A percentile compares a stretch with the other conserved stretches of the same genome.
Evolutionary conservation across 2,329 filamentous ascomycete genomes (phyloP).

Genomic region (Fusarium nelsonii): DNA sequence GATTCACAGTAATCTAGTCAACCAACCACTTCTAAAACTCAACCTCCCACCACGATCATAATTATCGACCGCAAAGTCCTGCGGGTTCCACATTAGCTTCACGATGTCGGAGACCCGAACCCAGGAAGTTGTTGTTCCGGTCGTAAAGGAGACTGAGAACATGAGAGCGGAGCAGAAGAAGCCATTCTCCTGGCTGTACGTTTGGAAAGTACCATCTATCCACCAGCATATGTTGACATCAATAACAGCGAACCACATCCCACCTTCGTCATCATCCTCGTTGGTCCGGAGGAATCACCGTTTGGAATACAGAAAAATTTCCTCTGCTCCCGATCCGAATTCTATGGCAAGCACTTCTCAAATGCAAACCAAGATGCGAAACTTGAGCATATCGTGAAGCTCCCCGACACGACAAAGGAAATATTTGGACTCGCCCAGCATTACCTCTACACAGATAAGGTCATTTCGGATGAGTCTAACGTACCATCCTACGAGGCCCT

Average conservation of each 20-base stretch:
- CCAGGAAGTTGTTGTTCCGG: conserved; percentile 19
- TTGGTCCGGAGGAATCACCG: conserved; percentile 64
- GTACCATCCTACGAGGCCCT: conserved; percentile 67
- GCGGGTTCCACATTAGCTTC: neutral
- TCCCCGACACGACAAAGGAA: conserved; percentile 62
- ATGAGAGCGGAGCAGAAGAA: conserved; percentile 31
- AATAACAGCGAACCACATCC: conserved; percentile 65
- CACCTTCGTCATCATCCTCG: conserved; percentile 66
- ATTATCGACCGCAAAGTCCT: neutral
- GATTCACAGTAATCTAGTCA: conserved; percentile 4
- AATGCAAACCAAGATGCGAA: conserved; percentile 52
- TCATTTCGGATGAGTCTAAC: conserved; percentile 58
- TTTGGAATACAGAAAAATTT: conserved; percentile 72
- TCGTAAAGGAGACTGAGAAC: conserved; percentile 21
- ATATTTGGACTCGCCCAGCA: conserved; percentile 68
- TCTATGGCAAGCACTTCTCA: conserved; percentile 62
- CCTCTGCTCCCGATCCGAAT: conserved; percentile 64
- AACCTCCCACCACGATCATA: neutral
- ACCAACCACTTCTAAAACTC: neutral
- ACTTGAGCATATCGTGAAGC: conserved; percentile 64
- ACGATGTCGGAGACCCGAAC: conserved; percentile 36
- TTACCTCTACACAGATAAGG: conserved; percentile 65
- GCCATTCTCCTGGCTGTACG: conserved; percentile 58
- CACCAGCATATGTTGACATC: conserved; percentile 19
- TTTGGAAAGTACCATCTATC: neutral